These are phyloP conservation scores for Lodderomyces metapsilosis DNA, from an alignment of 1,139 yeast species.

Conservation along the genomic window DNA sequence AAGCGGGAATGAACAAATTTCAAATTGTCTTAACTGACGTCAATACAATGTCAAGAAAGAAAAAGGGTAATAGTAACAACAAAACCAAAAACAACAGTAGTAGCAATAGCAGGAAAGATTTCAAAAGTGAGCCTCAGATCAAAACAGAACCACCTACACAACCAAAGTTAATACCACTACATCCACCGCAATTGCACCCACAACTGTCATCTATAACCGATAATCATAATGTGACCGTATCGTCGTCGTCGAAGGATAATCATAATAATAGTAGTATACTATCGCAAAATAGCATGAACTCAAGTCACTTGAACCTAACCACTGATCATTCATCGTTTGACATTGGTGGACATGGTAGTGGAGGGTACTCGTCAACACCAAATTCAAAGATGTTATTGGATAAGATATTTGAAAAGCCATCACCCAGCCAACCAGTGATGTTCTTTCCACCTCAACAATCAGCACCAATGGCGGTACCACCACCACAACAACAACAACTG, in stretches of 20 bases:
- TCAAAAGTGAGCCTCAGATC: background rate
- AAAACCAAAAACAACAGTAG: slow-evolving; percentile 6
- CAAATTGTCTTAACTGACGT: slow-evolving; percentile 55
- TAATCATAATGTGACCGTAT: slow-evolving; percentile 13
- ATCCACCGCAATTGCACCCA: slow-evolving; percentile 8
- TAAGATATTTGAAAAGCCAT: slow-evolving; percentile 39
- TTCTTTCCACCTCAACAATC: slow-evolving; percentile 8
- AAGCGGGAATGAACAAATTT: slow-evolving; percentile 49
- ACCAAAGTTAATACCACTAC: slow-evolving; percentile 7
- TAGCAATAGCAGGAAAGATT: slow-evolving; percentile 8
- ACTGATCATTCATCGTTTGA: slow-evolving; percentile 39
- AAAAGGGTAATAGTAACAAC: slow-evolving; percentile 13
- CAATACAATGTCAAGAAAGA: slow-evolving; percentile 41
- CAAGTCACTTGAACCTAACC: slow-evolving; percentile 23
- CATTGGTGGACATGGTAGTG: slow-evolving; percentile 20
- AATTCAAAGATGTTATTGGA: slow-evolving; percentile 42
- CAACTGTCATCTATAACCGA: slow-evolving; percentile 9
- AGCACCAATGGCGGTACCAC: slow-evolving; percentile 12
- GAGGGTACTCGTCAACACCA: slow-evolving; percentile 38
- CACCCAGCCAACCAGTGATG: slow-evolving; percentile 25
- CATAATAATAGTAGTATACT: slow-evolving; percentile 17
- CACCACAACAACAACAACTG: slow-evolving; percentile 3
- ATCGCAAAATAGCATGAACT: slow-evolving; percentile 20
- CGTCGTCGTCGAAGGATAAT: slow-evolving; percentile 24
- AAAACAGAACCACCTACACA: slow-evolving; percentile 7